Percentiles rank a stretch among this genome's conserved stretches.
phyloP scores from a whole-genome alignment of 2,329 filamentous ascomycete species.

The Pezicula rhizophila region DNA sequence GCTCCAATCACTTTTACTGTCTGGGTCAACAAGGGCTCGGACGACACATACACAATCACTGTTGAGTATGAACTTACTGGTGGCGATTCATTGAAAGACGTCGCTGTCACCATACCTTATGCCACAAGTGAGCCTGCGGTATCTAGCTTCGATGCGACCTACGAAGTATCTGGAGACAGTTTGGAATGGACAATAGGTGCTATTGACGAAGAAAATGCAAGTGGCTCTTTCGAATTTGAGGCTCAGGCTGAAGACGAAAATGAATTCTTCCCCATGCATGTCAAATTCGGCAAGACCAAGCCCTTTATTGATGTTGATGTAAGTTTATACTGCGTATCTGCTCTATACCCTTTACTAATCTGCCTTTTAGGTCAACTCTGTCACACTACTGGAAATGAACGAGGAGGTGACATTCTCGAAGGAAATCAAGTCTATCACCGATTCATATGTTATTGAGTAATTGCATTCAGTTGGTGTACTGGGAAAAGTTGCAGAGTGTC shows the following conservation, averaged over 20 bases:
- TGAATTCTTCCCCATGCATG: constrained; percentile 96
- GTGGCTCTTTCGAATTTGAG: constrained; percentile 92
- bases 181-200: constrained; percentile 90
- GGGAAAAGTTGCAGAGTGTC: constrained; percentile 17
- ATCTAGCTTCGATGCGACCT: constrained; percentile 88
- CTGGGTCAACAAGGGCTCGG: constrained; percentile 86
- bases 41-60: constrained; percentile 80
- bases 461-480: constrained; percentile 13
- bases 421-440: constrained; percentile 70
- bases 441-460: constrained; percentile 72
- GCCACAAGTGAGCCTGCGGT: constrained; percentile 77
- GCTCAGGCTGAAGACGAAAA: constrained; percentile 80
- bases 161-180: constrained; percentile 87
- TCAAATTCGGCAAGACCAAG: constrained; percentile 77
- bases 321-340: constrained; percentile 36
- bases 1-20: constrained; percentile 95
- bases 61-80: constrained; percentile 93
- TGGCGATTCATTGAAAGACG: constrained; percentile 71
- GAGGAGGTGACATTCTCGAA: constrained; percentile 79
- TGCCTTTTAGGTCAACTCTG: constrained; percentile 52
- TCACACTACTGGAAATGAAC: constrained; percentile 66
- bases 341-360: constrained; percentile 19
- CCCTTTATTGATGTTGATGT: constrained; percentile 94
- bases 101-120: constrained; percentile 84
- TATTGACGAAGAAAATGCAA: constrained; percentile 75